Conservation (phyloP, 768 basidiomycete genomes). For the Hericium rajendrae region DNA sequence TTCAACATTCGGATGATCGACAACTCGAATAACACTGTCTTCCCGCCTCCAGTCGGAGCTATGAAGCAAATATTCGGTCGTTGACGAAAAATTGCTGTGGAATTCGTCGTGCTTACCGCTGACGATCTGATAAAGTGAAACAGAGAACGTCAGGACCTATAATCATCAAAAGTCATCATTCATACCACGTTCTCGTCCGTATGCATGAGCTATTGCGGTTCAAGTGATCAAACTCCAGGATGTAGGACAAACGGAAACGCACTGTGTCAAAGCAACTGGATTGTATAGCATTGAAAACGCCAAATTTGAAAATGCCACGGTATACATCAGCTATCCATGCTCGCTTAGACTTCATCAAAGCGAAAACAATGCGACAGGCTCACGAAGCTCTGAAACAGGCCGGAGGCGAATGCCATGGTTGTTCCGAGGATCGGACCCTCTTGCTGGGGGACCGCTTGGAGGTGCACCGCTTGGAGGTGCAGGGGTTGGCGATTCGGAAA, state of each 20-base stretch:
- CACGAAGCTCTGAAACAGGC: slow-evolving; percentile 66
- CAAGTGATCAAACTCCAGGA: neutral
- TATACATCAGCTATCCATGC: slow-evolving; percentile 61
- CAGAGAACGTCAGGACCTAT: too few species aligned
- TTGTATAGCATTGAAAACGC: slow-evolving; percentile 87
- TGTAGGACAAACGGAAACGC: slow-evolving; percentile 16
- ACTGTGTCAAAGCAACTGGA: slow-evolving; percentile 75
- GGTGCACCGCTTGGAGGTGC: too few species aligned
- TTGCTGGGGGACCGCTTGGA: neutral
- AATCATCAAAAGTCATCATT: neutral
- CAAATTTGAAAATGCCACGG: slow-evolving; percentile 76
- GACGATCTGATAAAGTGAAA: slow-evolving; percentile 40
- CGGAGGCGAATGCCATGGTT: slow-evolving; percentile 43
- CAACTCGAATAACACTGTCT: slow-evolving; percentile 91
- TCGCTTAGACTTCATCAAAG: neutral
- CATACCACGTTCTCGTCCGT: slow-evolving; percentile 59
- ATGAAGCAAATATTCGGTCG: neutral
- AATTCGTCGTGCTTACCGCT: slow-evolving; percentile 38
- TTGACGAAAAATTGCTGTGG: too few species aligned
- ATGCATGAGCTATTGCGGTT: slow-evolving; percentile 38
- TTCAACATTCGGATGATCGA: slow-evolving; percentile 70
- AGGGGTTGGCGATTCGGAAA: too few species aligned
- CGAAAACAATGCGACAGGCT: slow-evolving; percentile 13
- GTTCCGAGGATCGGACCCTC: slow-evolving; percentile 8
- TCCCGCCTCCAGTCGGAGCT: slow-evolving; percentile 96